These are phyloP conservation scores for Spathaspora arborariae DNA, from an alignment of 805 yeast species.

Conservation along the genomic window DNA sequence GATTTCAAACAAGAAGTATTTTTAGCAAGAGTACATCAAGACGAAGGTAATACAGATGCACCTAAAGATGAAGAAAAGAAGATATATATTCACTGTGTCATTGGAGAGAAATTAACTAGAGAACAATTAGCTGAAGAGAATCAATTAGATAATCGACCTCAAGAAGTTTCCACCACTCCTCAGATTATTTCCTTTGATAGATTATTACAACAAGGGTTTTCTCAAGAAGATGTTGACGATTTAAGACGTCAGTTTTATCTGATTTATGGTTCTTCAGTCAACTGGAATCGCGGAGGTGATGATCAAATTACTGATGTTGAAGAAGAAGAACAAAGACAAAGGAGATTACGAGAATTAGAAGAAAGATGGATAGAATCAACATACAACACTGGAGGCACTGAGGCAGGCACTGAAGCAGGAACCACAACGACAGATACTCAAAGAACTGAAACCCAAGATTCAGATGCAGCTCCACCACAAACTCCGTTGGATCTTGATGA, in stretches of 20 bases:
- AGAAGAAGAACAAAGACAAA: slow-evolving; percentile 38
- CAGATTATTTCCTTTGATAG: slow-evolving; percentile 85
- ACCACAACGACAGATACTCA: neutral
- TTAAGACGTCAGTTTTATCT: slow-evolving; percentile 71
- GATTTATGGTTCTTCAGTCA: slow-evolving; percentile 39
- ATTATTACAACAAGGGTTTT: slow-evolving; percentile 76
- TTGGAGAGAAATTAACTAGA: slow-evolving; percentile 59
- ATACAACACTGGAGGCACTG: slow-evolving; percentile 48
- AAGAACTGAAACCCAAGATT: neutral
- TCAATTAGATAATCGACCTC: slow-evolving; percentile 50
- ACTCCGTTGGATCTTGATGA: slow-evolving; percentile 30
- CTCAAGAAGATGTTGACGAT: slow-evolving; percentile 69
- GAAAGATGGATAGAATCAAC: slow-evolving; percentile 88
- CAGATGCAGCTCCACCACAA: slow-evolving; percentile 14
- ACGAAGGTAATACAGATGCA: slow-evolving; percentile 8
- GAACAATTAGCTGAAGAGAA: slow-evolving; percentile 60
- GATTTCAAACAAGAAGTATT: slow-evolving; percentile 50
- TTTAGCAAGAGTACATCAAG: slow-evolving; percentile 19
- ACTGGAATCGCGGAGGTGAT: neutral
- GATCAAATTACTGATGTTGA: slow-evolving; percentile 33
- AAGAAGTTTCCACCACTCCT: slow-evolving; percentile 54
- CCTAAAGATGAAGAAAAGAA: slow-evolving; percentile 10
- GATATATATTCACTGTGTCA: slow-evolving; percentile 73
- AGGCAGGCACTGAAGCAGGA: slow-evolving; percentile 6
- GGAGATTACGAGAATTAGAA: slow-evolving; percentile 58